Evolutionary conservation across 768 basidiomycete species (phyloP), one percentile per base, ranked within the genome.

Genomic region (Psilocybe cubensis): DNA sequence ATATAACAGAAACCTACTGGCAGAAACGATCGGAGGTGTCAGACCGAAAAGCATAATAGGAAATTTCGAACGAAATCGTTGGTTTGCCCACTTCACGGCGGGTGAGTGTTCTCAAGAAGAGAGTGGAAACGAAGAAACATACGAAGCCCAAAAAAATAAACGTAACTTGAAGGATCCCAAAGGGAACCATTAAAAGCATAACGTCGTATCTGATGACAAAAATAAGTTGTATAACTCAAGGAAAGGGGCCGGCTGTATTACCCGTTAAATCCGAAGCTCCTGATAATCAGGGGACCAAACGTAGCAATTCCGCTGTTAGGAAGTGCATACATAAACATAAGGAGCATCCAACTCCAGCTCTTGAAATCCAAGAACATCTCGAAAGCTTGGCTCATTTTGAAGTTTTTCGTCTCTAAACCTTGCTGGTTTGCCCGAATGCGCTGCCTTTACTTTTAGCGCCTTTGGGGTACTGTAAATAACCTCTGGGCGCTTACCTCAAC

Each of bases 381-480:
- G 7, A 63, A 23, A 11, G 65, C 66, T 51, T 75, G 74, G 1
- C 57, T 51, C 0, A 66, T 45, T 48, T 75, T 75, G 68, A 75
- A 73, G 1, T 52, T 52, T 45, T 73, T 72, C 1, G 67, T 71
- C 45, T 72, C 69, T 14, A 72, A 55, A 4, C 72, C 74, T 62
- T 75, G 74, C 51, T 75, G 72, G 54, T 75, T 73, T 12, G 71
- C 71, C 24, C 74, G 65, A 23, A 73, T 45, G 20, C 73, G 59
- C 73, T 74, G 43, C 31, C 17, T 33, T 7, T 38, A 24, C n/a
- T 38, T 33, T 33, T 25, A 21, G 28, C 33, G 25, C 21, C 29
- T 12, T 35, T 3, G 10, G 21, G 24, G 21, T 27, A 45, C 24
- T n/a, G 35, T 41, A 14, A 33, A 11, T 2, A 3, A 35, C 17